Conservation (phyloP, 2,329 filamentous ascomycete genomes). For the Microascus cirrosus region DNA sequence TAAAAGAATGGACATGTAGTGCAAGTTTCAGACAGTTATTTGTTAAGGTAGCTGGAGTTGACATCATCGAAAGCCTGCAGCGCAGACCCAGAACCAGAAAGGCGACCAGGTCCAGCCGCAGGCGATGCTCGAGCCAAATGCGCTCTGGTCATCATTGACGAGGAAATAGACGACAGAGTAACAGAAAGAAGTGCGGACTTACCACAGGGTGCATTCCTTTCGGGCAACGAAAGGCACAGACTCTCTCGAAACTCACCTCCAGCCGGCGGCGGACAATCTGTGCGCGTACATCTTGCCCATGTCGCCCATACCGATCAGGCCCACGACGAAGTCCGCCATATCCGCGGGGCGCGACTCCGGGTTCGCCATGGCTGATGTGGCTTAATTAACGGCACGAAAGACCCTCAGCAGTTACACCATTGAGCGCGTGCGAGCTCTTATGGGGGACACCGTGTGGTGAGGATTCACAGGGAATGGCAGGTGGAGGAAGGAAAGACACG, state of each 20-base stretch:
- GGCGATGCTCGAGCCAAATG: slow-evolving; percentile 99
- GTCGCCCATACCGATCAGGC: slow-evolving; percentile 97
- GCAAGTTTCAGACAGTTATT: slow-evolving; percentile 64
- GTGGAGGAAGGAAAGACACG: background rate
- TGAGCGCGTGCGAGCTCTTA: background rate
- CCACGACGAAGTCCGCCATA: slow-evolving; percentile 66
- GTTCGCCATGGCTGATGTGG: background rate
- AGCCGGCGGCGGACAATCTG: slow-evolving; percentile 79
- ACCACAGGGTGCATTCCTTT: slow-evolving; percentile 18
- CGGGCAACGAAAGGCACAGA: slow-evolving; percentile 5
- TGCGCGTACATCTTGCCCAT: slow-evolving; percentile 99
- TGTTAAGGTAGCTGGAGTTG: slow-evolving; percentile 92
- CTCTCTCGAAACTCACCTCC: slow-evolving; percentile 57
- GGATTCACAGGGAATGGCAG: background rate
- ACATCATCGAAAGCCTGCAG: slow-evolving; percentile 85
- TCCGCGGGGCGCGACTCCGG: background rate
- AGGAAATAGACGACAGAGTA: background rate
- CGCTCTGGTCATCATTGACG: slow-evolving; percentile 97
- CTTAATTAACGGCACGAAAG: background rate
- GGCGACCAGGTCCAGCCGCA: slow-evolving; percentile 48
- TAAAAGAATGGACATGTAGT: background rate
- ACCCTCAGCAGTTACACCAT: background rate
- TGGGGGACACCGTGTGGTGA: background rate
- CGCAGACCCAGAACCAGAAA: slow-evolving; percentile 59
- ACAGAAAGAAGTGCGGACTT: slow-evolving; percentile 15